These are phyloP conservation scores for Mortierella polycephala DNA, from an alignment of 371 early-diverging fungal species.

Conservation along the genomic window DNA sequence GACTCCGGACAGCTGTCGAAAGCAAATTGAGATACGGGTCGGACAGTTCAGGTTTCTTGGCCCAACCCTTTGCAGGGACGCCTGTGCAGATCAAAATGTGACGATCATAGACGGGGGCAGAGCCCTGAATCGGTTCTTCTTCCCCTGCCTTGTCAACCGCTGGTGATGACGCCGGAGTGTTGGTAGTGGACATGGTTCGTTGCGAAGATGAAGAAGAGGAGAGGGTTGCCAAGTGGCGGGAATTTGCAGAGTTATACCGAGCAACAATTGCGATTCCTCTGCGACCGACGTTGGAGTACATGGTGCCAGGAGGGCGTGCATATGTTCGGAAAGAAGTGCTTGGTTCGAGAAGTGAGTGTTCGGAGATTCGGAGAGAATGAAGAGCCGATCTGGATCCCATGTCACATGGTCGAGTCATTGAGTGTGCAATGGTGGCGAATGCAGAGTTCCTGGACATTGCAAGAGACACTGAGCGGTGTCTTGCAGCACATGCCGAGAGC, in stretches of 20 bases:
- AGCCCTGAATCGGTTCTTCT: slow-evolving; percentile 44
- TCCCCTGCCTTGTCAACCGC: slow-evolving; percentile 1
- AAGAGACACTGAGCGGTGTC: background rate
- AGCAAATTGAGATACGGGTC: slow-evolving; percentile 47
- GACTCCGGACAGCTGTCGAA: slow-evolving; percentile 36
- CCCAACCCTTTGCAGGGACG: slow-evolving; percentile 24
- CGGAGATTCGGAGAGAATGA: slow-evolving; percentile 14
- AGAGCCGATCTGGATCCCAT: slow-evolving; percentile 1
- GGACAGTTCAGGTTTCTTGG: slow-evolving; percentile 46
- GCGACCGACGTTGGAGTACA: background rate
- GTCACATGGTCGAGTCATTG: background rate
- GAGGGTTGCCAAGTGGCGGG: background rate
- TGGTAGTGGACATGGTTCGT: background rate
- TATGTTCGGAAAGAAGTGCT: background rate
- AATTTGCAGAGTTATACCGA: background rate
- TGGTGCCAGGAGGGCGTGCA: background rate
- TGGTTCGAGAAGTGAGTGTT: background rate
- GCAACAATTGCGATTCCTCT: background rate
- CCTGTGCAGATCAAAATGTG: slow-evolving; percentile 51
- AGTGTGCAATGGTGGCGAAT: too few species aligned
- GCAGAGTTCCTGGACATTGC: background rate
- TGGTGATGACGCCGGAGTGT: slow-evolving; percentile 1
- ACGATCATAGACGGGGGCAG: slow-evolving; percentile 35
- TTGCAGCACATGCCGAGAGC: background rate
- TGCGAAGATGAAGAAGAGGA: background rate